Evolutionary conservation across 1,284 basidiomycete genomes (phyloP), one percentile per base, ranked within the genome.

Genomic region (Sporisorium graminicola): DNA sequence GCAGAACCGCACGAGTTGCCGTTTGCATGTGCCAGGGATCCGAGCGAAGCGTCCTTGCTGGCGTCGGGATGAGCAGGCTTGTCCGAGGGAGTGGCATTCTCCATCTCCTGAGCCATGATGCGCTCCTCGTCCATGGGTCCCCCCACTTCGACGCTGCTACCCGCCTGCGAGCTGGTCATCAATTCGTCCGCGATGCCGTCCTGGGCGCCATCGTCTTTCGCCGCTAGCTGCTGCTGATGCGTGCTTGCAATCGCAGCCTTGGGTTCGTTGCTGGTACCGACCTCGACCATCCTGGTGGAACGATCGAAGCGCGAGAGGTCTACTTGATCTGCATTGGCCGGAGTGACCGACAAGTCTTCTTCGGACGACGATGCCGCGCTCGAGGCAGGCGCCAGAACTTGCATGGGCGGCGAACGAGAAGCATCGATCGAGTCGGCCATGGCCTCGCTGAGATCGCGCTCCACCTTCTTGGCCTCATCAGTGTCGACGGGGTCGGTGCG

Each of bases 21-120:
- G 2, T 58, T 31, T 18, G 18, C 37, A 22, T 65, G 69, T 13
- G 46, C 37, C n/a, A 71, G 37, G 1, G 69, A 58, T 0, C 63
- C 69, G 26, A 71, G 44, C 3, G 58, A 61, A 16, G 22, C n/a
- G 27, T 61, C 42, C 16, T 33, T n/a, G 4, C 33, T 12, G 8
- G 46, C 40, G 22, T 59, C 64, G 26, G 43, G 53, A 14, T 65
- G 63, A 3, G 66, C 65, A 27, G 72, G 76, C 58, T 78, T 56
- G 20, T 69, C 61, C 7, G 67, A 72, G 3, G 69, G 43, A 27
- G 61, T 64, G 4, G 62, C 59, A 8, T 57, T 13, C 31, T 81
- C 74, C 65, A 71, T 67, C 47, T 79, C 78, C 42, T 78, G 73
- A 1, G 64, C 70, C 65, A 79, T 71, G 43, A 67, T 58, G 9